A percentile compares a stretch with the other conserved stretches of the same genome.
Evolutionary conservation across 768 basidiomycete species (phyloP).

Genomic region (Sporobolomyces roseus): DNA sequence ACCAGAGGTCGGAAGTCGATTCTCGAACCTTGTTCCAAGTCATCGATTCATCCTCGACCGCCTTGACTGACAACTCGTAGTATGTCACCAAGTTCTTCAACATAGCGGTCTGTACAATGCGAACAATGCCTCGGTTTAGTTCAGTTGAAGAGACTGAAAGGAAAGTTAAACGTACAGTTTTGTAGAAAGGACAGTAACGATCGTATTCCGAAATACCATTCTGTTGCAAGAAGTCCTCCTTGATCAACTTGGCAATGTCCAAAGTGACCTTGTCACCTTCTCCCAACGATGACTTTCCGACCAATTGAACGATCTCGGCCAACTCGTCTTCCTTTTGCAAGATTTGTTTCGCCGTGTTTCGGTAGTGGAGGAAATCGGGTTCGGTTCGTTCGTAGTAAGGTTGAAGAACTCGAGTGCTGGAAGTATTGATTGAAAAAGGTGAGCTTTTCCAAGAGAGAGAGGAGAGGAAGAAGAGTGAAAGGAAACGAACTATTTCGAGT

Average conservation of each 20-base stretch:
- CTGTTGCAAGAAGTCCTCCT: slow-evolving; percentile 95
- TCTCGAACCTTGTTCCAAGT: slow-evolving; percentile 87
- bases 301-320: slow-evolving; percentile 98
- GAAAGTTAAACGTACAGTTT: slow-evolving; percentile 56
- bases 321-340: slow-evolving; percentile 98
- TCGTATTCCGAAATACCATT: slow-evolving; percentile 99
- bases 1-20: slow-evolving; percentile 78
- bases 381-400: slow-evolving; percentile 84
- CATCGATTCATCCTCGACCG: slow-evolving; percentile 74
- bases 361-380: slow-evolving; percentile 91
- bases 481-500: slow-evolving; percentile 74
- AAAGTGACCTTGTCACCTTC: slow-evolving; percentile 98
- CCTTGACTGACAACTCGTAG: slow-evolving; percentile 82
- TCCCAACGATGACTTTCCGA: slow-evolving; percentile 94
- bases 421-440: not conserved
- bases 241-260: slow-evolving; percentile 93
- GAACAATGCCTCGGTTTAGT: not conserved
- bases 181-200: slow-evolving; percentile 97
- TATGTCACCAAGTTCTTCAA: slow-evolving; percentile 88
- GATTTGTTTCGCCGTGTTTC: slow-evolving; percentile 90
- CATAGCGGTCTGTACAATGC: slow-evolving; percentile 64
- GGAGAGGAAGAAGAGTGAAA: not conserved
- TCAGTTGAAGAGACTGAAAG: not conserved
- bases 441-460: not conserved
- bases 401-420: slow-evolving; percentile 43